phyloP scores from a whole-genome alignment of 805 yeast genomes.

The Metschnikowia hibisci region DNA sequence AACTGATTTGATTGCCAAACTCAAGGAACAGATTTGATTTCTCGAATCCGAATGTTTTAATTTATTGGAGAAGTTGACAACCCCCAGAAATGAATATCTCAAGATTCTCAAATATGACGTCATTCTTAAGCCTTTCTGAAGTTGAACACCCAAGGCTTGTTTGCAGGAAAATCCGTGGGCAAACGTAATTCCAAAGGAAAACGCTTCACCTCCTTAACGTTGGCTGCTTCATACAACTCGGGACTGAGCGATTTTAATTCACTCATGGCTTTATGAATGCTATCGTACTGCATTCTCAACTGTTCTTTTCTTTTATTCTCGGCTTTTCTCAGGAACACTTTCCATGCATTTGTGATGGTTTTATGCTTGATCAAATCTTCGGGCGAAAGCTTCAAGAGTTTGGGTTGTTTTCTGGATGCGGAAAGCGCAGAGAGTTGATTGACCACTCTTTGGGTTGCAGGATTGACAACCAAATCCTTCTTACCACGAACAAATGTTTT shows the following conservation, averaged over 20 bases:
- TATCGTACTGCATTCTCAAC: conserved; percentile 57
- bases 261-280: conserved; percentile 68
- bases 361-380: conserved; percentile 87
- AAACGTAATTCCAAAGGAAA: conserved; percentile 82
- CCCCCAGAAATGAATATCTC: not conserved
- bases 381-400: conserved; percentile 62
- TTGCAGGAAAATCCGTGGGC: conserved; percentile 89
- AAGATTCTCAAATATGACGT: no score
- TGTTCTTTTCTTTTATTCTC: conserved; percentile 37
- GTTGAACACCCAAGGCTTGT: conserved; percentile 70
- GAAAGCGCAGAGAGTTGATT: conserved; percentile 75
- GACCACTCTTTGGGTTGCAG: conserved; percentile 42
- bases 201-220: conserved; percentile 51
- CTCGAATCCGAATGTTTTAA: not conserved
- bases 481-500: conserved; percentile 29
- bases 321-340: conserved; percentile 51
- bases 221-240: conserved; percentile 60
- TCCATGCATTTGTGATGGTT: conserved; percentile 82
- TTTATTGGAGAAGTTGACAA: not conserved
- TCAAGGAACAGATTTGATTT: no score
- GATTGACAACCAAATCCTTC: conserved; percentile 26
- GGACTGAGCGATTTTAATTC: conserved; percentile 53
- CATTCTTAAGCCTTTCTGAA: conserved; percentile 6
- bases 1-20: no score
- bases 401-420: conserved; percentile 86